phyloP scores from a whole-genome alignment of 2,329 filamentous ascomycete genomes.

The Penicillium sp. region DNA sequence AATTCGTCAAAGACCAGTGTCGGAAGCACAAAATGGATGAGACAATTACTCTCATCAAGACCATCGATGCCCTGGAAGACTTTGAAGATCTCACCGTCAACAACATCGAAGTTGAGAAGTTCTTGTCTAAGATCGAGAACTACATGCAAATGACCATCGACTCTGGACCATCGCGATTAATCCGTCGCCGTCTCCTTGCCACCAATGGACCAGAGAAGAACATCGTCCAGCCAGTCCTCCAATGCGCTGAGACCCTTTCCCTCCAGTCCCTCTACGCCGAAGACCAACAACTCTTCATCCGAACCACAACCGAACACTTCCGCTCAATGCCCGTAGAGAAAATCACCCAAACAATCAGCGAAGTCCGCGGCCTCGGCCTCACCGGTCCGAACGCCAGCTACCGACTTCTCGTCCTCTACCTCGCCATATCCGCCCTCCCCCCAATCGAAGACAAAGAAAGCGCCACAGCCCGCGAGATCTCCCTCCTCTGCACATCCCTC shows the following conservation, averaged over 20 bases:
- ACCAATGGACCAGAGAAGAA: constrained; percentile 28
- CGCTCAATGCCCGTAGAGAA: constrained; percentile 31
- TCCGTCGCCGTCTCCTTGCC: constrained; percentile 36
- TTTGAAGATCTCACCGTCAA: constrained; percentile 38
- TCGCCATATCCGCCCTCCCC: constrained; percentile 34
- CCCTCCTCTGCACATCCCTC: constrained; percentile 35
- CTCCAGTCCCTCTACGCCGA: constrained; percentile 37
- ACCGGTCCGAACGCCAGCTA: constrained; percentile 29
- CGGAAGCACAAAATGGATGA: constrained; percentile 35
- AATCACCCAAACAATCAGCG: constrained; percentile 31
- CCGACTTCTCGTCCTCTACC: constrained; percentile 36
- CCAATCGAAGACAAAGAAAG: constrained; percentile 41
- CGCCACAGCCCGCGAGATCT: constrained; percentile 34
- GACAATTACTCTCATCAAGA: constrained; percentile 36
- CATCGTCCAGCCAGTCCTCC: constrained; percentile 30
- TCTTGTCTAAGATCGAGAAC: constrained; percentile 36
- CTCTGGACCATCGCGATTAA: constrained; percentile 27
- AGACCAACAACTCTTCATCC: constrained; percentile 38
- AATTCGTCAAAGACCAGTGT: constrained; percentile 34
- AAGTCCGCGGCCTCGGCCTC: constrained; percentile 33
- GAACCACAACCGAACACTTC: constrained; percentile 36
- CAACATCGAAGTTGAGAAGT: constrained; percentile 36
- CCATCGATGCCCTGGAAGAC: constrained; percentile 39
- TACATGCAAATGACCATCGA: constrained; percentile 36
- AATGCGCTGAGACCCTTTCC: constrained; percentile 35